A percentile compares a stretch with the other conserved stretches of the same genome.
These are phyloP conservation scores for Dryas drummondii DNA, from an alignment of 306 rosid genomes.

Conservation along the genomic window DNA sequence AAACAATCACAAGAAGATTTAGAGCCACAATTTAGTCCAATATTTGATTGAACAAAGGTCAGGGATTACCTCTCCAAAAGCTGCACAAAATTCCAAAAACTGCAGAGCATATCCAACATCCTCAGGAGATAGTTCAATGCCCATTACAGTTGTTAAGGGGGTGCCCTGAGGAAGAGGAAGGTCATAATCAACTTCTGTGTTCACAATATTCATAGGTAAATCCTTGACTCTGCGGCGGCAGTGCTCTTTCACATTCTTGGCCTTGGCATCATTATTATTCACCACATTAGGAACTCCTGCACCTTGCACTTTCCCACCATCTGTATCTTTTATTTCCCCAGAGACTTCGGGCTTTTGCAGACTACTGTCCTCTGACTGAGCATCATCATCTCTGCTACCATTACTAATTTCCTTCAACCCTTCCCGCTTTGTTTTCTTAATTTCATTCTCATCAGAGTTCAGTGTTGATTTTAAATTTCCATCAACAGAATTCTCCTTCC, in stretches of 20 bases:
- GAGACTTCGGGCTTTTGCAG: too few relatives aligned
- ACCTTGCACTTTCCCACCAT: conserved; percentile 8
- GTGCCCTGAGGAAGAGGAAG: conserved; percentile 53
- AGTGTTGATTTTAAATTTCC: conserved; percentile 22
- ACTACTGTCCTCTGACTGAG: not conserved
- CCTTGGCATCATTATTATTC: conserved; percentile 21
- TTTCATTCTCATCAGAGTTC: conserved; percentile 18
- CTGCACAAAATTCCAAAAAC: conserved; percentile 67
- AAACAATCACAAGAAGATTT: not conserved
- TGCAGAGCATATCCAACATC: conserved; percentile 77
- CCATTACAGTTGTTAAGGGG: conserved; percentile 41
- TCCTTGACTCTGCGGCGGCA: conserved; percentile 11
- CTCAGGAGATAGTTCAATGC: conserved; percentile 49
- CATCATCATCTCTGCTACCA: conserved; percentile 41
- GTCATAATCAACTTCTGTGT: conserved; percentile 13
- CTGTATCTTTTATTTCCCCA: not conserved
- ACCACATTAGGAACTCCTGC: conserved; percentile 10
- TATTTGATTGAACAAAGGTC: not conserved
- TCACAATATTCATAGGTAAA: conserved; percentile 15
- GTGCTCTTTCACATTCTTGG: conserved; percentile 12
- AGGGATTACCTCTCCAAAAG: conserved; percentile 68
- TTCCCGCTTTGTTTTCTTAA: conserved; percentile 46
- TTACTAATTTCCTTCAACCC: conserved; percentile 55
- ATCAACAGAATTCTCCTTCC: conserved; percentile 65
- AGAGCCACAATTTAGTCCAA: not conserved